phyloP scores from a whole-genome alignment of 176 grass and related monocot species.

The Oryza australiensis region DNA sequence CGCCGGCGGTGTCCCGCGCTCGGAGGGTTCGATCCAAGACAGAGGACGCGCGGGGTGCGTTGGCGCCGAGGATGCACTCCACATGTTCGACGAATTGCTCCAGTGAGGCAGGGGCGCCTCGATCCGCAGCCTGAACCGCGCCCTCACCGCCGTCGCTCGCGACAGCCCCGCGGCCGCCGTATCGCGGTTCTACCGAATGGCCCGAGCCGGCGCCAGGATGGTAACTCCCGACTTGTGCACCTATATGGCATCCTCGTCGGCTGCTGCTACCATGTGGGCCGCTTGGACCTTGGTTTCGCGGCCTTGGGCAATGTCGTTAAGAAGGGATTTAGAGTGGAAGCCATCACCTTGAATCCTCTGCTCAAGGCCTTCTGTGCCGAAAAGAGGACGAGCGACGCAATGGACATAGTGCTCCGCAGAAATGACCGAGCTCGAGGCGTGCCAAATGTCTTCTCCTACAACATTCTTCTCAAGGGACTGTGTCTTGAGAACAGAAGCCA shows the following conservation, averaged over 20 bases:
- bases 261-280: neutral
- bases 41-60: neutral
- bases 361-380: conserved; percentile 9
- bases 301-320: neutral
- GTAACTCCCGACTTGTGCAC: neutral
- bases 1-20: neutral
- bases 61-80: neutral
- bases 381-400: no score
- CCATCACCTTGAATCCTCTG: conserved; percentile 6
- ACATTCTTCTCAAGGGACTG: conserved; percentile 26
- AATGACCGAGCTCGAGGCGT: neutral
- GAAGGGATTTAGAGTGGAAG: neutral
- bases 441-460: neutral
- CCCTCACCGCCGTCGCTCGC: neutral
- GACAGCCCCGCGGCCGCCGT: neutral
- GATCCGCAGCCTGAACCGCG: neutral
- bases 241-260: neutral
- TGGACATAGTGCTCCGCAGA: neutral
- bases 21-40: neutral
- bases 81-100: conserved; percentile 19
- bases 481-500: neutral
- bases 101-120: neutral
- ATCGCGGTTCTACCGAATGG: neutral
- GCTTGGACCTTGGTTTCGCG: neutral
- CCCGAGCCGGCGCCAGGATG: neutral